A percentile compares a stretch with the other conserved stretches of the same genome.
phyloP scores from a whole-genome alignment of 768 basidiomycete genomes.

The Podaxis sp. region DNA sequence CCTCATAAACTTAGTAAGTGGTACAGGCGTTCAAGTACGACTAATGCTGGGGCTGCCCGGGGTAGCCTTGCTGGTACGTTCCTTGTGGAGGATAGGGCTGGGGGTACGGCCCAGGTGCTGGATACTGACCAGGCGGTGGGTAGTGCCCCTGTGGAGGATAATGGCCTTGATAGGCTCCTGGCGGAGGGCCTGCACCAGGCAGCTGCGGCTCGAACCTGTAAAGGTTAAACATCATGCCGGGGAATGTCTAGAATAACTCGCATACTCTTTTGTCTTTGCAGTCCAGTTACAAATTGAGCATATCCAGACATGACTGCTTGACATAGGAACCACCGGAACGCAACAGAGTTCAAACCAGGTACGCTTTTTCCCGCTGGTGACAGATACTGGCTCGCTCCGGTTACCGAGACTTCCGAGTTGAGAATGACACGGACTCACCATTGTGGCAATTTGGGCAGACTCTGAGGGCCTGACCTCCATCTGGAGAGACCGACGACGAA shows the following conservation, averaged over 20 bases:
- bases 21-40: not conserved
- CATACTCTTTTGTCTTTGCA: slow-evolving; percentile 40
- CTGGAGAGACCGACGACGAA: slow-evolving; percentile 50
- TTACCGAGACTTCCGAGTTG: not conserved
- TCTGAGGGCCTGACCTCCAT: slow-evolving; percentile 49
- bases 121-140: not conserved
- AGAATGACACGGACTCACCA: slow-evolving; percentile 31
- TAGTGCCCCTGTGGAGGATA: slow-evolving; percentile 14
- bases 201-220: slow-evolving; percentile 25
- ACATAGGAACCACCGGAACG: slow-evolving; percentile 64
- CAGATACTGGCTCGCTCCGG: slow-evolving; percentile 36
- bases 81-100: slow-evolving; percentile 8
- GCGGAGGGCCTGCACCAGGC: not conserved
- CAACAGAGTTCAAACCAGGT: slow-evolving; percentile 69
- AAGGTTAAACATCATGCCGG: not conserved
- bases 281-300: slow-evolving; percentile 66
- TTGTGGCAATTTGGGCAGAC: slow-evolving; percentile 70
- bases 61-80: slow-evolving; percentile 5
- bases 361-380: slow-evolving; percentile 55
- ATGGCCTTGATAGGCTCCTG: slow-evolving; percentile 9
- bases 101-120: not conserved
- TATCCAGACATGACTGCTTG: slow-evolving; percentile 56
- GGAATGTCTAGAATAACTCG: slow-evolving; percentile 33
- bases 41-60: not conserved
- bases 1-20: too few relatives aligned